A percentile compares a stretch with the other conserved stretches of the same genome.
phyloP scores from a whole-genome alignment of 441 rosid species.

The Croton laevigatus region DNA sequence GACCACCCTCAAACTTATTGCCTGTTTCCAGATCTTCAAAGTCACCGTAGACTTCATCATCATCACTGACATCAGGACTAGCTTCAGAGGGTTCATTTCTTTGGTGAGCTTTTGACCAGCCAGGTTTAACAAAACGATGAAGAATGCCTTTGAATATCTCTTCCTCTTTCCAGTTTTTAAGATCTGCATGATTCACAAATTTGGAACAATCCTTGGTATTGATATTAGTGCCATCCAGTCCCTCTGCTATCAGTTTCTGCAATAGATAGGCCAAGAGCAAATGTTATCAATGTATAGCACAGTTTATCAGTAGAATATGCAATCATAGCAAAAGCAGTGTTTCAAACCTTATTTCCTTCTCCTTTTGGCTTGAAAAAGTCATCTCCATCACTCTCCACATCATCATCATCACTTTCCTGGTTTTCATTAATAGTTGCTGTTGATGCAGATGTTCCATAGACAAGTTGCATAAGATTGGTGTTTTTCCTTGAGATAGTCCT shows the following conservation, averaged over 20 bases:
- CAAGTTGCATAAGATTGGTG: constrained; percentile 70
- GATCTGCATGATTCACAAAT: constrained; percentile 39
- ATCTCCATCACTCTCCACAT: constrained; percentile 53
- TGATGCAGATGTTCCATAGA: constrained; percentile 56
- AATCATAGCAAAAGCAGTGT: background rate
- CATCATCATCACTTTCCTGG: constrained; percentile 47
- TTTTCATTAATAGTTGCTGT: constrained; percentile 33
- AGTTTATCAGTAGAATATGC: background rate
- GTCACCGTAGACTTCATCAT: constrained; percentile 50
- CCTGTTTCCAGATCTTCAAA: constrained; percentile 94
- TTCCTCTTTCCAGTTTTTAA: constrained; percentile 67
- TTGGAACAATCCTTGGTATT: constrained; percentile 76
- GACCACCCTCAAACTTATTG: constrained; percentile 44
- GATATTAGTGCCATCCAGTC: constrained; percentile 36
- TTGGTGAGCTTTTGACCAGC: constrained; percentile 74
- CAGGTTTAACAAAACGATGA: constrained; percentile 85
- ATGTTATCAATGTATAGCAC: background rate
- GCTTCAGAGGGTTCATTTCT: constrained; percentile 44
- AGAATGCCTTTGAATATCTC: constrained; percentile 66
- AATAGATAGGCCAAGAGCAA: constrained; percentile 20
- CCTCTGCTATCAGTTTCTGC: constrained; percentile 50
- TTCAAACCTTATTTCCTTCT: constrained; percentile 60
- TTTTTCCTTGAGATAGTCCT: constrained; percentile 49
- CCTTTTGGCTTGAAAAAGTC: constrained; percentile 89
- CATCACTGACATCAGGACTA: constrained; percentile 42